These are phyloP conservation scores for Talaromyces amestolkiae DNA, from an alignment of 2,329 filamentous ascomycete genomes.

Conservation along the genomic window DNA sequence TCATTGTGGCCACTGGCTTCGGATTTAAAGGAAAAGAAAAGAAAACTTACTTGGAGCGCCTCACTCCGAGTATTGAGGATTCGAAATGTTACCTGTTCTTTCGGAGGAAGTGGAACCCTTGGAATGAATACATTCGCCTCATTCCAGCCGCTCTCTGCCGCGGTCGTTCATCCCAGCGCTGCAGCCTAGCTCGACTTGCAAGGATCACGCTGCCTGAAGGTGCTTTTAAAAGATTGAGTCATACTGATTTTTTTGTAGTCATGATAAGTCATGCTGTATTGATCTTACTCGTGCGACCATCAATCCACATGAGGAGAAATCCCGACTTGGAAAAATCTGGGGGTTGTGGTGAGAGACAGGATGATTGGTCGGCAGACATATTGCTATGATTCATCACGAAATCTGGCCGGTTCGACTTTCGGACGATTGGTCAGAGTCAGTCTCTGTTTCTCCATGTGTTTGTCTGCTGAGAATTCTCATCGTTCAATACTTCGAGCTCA, in stretches of 20 bases:
- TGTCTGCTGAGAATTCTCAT: no score
- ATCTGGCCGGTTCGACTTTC: background rate
- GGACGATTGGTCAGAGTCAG: background rate
- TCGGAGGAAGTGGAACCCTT: background rate
- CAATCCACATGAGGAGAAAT: background rate
- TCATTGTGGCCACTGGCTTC: background rate
- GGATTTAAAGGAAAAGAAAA: background rate
- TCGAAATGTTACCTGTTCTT: background rate
- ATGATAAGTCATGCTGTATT: background rate
- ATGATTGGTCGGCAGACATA: constrained; percentile 4
- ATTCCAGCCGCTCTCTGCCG: background rate
- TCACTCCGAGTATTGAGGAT: background rate
- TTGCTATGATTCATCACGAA: constrained; percentile 7
- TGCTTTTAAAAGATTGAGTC: background rate
- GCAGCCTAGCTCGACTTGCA: constrained; percentile 1
- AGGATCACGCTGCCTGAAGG: background rate
- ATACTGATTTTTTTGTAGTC: background rate
- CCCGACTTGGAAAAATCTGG: background rate
- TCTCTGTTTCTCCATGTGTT: no score
- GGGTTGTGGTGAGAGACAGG: background rate
- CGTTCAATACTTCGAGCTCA: background rate
- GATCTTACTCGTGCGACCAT: background rate
- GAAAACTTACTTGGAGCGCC: background rate
- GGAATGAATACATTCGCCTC: background rate
- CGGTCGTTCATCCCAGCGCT: background rate